phyloP scores from a whole-genome alignment of 2,329 filamentous ascomycete species.

The Lachnellula arida region DNA sequence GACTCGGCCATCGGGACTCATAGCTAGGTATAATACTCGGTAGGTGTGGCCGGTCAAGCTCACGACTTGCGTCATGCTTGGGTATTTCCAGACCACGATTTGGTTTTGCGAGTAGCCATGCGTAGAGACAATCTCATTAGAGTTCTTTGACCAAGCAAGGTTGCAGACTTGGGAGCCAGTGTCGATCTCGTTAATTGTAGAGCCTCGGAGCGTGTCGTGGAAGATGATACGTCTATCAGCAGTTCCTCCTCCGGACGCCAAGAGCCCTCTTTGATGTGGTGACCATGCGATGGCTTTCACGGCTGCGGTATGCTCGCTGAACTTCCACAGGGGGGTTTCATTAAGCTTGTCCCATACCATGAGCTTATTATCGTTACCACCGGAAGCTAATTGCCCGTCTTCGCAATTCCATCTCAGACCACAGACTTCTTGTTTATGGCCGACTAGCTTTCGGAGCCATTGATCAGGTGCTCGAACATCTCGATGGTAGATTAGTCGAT shows the following conservation, averaged over 20 bases:
- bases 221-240: slow-evolving; percentile 96
- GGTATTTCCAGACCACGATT: slow-evolving; percentile 99
- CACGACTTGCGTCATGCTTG: slow-evolving; percentile 94
- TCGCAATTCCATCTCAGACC: slow-evolving; percentile 96
- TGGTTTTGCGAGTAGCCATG: slow-evolving; percentile 98
- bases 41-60: slow-evolving; percentile 96
- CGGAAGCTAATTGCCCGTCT: slow-evolving; percentile 88
- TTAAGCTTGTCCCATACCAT: slow-evolving; percentile 98
- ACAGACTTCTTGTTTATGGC: slow-evolving; percentile 97
- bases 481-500: slow-evolving; percentile 90
- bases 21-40: slow-evolving; percentile 90
- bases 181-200: slow-evolving; percentile 80
- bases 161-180: slow-evolving; percentile 99
- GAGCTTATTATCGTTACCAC: slow-evolving; percentile 97
- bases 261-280: slow-evolving; percentile 85
- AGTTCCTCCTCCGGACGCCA: slow-evolving; percentile 95
- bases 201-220: slow-evolving; percentile 88
- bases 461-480: slow-evolving; percentile 92
- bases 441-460: slow-evolving; percentile 79
- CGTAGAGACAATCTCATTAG: slow-evolving; percentile 93
- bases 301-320: slow-evolving; percentile 89
- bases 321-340: slow-evolving; percentile 90
- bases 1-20: slow-evolving; percentile 92
- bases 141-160: slow-evolving; percentile 94
- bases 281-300: slow-evolving; percentile 99